Evolutionary conservation across 2,329 filamentous ascomycete species (phyloP), one percentile per base, ranked within the genome.

Genomic region (Hypoxylon sp.): DNA sequence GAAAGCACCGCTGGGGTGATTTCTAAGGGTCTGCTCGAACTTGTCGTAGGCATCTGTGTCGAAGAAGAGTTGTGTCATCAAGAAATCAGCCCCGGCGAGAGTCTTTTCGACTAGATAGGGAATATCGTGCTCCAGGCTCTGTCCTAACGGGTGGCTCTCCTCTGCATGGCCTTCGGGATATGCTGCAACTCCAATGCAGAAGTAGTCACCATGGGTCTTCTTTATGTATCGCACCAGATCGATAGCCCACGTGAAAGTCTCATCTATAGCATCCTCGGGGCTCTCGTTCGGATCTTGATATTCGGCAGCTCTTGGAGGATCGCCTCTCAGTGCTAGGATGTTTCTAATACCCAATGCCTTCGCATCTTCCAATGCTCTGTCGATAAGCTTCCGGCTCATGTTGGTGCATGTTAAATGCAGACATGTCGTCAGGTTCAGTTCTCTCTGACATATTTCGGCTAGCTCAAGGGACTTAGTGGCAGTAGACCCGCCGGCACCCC

Each of bases 21-120:
- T 82, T 53, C 91, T 79, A 60, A 99, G 71, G 40, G 79, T 82
- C 59, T 76, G 80, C 74, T 97, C 93, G 66, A 95, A 97, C 23
- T 77, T 77, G 46, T 86, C 81, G 68, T 95, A 99, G 12, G 90
- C 90, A 3, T 89, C 79, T 16, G 91, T 81, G 67, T 97, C 91
- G 71, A 96, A 99, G 73, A 97, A 97, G 6, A 99, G 80, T 71
- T 99, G 94, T 1, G 94, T 97, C 90, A 99, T 96, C 72, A 99
- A 89, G 68, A 99, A 99, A 73, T 97, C 92, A 40, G 92, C 94
- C 1, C 94, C 94, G 3, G 94, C 94, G 63, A 87, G 79, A 1
- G 88, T 88, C 79, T 99, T 99, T 61, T 96, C 91, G 7, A 96
- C 83, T 44, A 99, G 78, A 65, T 89, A 96, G 0, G 92, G 90